phyloP scores from a whole-genome alignment of 352 stramenopile genomes.

The Blastocystis sp. region DNA sequence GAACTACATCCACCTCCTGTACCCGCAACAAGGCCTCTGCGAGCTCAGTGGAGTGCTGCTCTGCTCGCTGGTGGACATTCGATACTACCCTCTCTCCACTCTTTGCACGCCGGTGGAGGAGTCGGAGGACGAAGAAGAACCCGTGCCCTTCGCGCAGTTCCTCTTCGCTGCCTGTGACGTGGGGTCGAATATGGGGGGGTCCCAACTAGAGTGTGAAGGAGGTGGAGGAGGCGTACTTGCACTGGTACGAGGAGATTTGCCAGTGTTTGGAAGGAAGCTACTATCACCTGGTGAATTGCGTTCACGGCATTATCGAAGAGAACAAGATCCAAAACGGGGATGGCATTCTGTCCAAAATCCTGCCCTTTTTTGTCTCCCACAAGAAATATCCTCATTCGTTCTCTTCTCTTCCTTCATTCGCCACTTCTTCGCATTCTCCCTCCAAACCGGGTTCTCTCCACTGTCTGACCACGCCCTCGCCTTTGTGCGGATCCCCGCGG shows the following conservation, averaged over 20 bases:
- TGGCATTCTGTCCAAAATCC: neutral
- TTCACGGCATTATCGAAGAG: neutral
- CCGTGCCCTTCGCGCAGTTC: neutral
- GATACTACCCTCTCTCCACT: neutral
- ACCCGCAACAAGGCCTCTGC: conserved; percentile 42
- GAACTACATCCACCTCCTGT: conserved; percentile 46
- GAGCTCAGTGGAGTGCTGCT: conserved; percentile 18
- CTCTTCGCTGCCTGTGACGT: conserved; percentile 45
- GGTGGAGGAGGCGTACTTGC: neutral
- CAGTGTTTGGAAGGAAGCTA: neutral
- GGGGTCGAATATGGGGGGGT: neutral
- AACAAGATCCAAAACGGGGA: neutral
- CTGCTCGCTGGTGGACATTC: conserved; percentile 54
- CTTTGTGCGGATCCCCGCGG: conserved; percentile 29
- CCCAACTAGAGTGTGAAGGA: neutral
- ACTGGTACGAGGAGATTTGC: neutral
- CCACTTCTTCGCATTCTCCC: neutral
- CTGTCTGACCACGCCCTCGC: neutral
- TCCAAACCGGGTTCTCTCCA: neutral
- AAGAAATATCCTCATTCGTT: neutral
- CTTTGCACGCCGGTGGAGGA: neutral
- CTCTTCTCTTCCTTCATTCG: neutral
- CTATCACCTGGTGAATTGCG: conserved; percentile 23
- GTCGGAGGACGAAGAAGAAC: neutral
- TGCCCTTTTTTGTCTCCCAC: neutral